Base-by-base conservation (phyloP, 306 rosid species). In the Pachyrhizus erosus region DNA sequence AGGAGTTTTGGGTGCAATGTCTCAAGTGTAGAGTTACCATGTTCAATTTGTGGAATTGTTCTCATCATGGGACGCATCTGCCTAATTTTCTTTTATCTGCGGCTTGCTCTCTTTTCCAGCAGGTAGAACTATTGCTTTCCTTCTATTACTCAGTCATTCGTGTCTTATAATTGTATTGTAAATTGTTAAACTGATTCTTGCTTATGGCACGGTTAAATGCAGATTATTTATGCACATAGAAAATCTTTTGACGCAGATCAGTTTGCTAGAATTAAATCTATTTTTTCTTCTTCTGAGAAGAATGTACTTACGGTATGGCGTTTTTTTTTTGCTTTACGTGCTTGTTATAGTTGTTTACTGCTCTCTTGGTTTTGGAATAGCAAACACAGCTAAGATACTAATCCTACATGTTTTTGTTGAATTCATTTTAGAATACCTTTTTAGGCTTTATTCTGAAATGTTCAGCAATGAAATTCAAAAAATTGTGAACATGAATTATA, bases 221-320 rank as follows among this genome's bases (percentile, higher is more conserved):
- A 91, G 98, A 96, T 96, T 66, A 74, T 96, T 77, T 83, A 74
- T 87, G 94, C 94, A 0, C 98, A 96, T 40, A 81, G 84, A 64
- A 93, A 87, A 80, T 90, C 98, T 34, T 96, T 96, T 85, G 89
- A 87, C 15, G 78, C 34, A 7, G 90, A 77, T 54, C 85, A 84
- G 27, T 93, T 89, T 75, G 77, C 82, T 84, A 62, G 80, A 65
- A 80, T 96, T 40, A 85, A 91, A 83, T 85, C 88, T 13, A 11
- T 26, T 31, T 77, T 93, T 77, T 73, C 79, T 84, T 76, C 92
- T 64, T 81, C 87, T 7, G 82, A 54, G 76, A 79, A 73, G 54
- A 77, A 81, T 4, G 18, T 39, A 23, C 78, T 18, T 73, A 74
- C 83, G 86, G 98, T 93, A 85, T 64, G 88, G 51, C 48, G 4